These are phyloP conservation scores for Sclerotinia spermophila DNA, from an alignment of 2,329 filamentous ascomycete species.

Conservation along the genomic window DNA sequence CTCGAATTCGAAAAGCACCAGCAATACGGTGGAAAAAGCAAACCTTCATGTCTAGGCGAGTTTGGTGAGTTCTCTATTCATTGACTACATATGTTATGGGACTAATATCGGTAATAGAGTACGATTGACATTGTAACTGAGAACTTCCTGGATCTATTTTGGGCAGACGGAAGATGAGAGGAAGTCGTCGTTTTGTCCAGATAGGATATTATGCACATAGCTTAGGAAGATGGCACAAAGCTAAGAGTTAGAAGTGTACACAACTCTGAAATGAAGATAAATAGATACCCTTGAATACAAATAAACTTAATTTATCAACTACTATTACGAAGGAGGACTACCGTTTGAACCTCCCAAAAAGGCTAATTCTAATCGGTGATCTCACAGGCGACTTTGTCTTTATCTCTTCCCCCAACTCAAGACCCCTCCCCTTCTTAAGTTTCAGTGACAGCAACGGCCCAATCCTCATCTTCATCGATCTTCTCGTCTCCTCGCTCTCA, in stretches of 20 bases:
- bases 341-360: conserved; percentile 34
- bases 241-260: background rate
- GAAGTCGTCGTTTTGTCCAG: background rate
- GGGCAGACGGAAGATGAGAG: background rate
- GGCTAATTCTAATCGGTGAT: conserved; percentile 23
- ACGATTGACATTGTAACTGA: too few relatives aligned
- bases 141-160: background rate
- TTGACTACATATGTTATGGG: background rate
- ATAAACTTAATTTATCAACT: conserved; percentile 15
- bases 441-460: conserved; percentile 44
- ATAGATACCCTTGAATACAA: conserved; percentile 8
- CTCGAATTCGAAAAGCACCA: background rate
- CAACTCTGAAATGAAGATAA: background rate
- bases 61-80: background rate
- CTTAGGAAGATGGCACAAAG: background rate
- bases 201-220: background rate
- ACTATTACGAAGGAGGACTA: conserved; percentile 28
- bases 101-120: background rate
- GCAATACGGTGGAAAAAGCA: background rate
- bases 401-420: conserved; percentile 12
- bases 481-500: conserved; percentile 38
- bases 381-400: background rate
- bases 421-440: conserved; percentile 38
- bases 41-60: background rate
- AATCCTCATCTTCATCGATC: conserved; percentile 26